Conservation (phyloP, 768 basidiomycete species). For the Boletus huronensis region DNA sequence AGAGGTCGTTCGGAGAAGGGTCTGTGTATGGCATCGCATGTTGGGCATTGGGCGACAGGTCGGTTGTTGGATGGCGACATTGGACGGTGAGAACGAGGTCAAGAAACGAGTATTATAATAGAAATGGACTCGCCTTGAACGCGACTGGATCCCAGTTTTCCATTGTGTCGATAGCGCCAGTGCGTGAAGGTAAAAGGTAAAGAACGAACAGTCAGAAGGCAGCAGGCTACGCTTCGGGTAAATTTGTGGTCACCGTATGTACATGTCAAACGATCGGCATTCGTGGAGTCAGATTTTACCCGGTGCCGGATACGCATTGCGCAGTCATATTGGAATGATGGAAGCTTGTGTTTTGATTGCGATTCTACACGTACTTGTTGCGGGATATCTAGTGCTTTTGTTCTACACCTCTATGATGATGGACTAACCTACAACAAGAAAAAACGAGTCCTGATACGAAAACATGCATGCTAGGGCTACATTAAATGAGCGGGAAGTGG, state of each 20-base stretch:
- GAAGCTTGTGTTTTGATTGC: background rate
- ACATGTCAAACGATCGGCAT: background rate
- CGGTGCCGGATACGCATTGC: background rate
- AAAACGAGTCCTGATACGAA: conserved; percentile 1
- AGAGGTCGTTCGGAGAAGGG: conserved; percentile 58
- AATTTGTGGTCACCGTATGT: background rate
- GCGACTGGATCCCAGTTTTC: conserved; percentile 29
- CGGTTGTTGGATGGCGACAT: background rate
- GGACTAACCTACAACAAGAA: background rate
- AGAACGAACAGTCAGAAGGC: too few species aligned
- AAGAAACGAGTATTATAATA: background rate
- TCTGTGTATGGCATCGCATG: conserved; percentile 34
- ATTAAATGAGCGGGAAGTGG: conserved; percentile 16
- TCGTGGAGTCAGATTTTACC: background rate
- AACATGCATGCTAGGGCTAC: conserved; percentile 12
- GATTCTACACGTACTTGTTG: background rate
- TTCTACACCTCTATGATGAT: background rate
- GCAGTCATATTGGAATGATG: too few species aligned
- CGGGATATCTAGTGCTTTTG: background rate
- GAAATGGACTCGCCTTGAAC: conserved; percentile 26
- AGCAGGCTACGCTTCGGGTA: too few species aligned
- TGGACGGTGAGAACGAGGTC: background rate
- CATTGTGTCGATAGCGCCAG: conserved; percentile 14
- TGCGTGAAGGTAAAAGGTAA: background rate
- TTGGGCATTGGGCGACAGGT: background rate